Base-by-base conservation (phyloP, 1,139 yeast species). In the Geotrichum klebahnii region DNA sequence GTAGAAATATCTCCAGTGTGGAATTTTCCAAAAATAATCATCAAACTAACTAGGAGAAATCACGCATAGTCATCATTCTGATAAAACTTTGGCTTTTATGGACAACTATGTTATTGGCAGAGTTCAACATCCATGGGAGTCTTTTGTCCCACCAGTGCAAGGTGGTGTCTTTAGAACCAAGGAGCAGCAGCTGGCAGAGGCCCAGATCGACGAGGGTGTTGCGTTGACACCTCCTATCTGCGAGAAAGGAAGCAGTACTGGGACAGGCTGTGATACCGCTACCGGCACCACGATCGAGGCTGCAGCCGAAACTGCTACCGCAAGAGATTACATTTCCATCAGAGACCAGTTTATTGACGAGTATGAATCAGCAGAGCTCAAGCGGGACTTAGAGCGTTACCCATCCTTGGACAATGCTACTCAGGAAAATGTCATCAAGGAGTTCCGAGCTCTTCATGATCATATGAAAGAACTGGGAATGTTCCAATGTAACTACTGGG, bases 61-160 rank as follows among this genome's bases (percentile, higher is more conserved):
- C 22, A 24, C n/a, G 2, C 20, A 16, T 33, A 53, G 56, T 10
- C 71, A 86, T 62, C 96, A 88, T 62, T 68, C 80, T 29, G 77
- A 73, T 16, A 83, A 79, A 46, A 77, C 95, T 0, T 67, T 76
- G 12, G 52, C 57, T 2, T 63, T 66, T 0, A 82, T 86, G 65
- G 63, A 63, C 10, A 73, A 68, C 39, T 89, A 78, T 77, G 76
- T 70, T 53, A 73, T 88, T 10, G 96, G 96, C 1, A 62, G 61
- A 26, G 78, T 87, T 5, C 79, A 80, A 51, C 64, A 71, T 52
- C 70, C 71, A 3, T 88, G 96, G 96, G 74, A 73, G 49, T 84
- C 86, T 64, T 68, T 87, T 62, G 64, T 84, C 33, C 96, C 97
- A 3, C 97, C 97, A 0, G 85, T 89, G 55, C 96, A 87, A 66